Percentiles rank a stretch among this genome's conserved stretches.
Evolutionary conservation across 2,329 filamentous ascomycete species (phyloP).

Genomic region (Coniochaeta prunicola): DNA sequence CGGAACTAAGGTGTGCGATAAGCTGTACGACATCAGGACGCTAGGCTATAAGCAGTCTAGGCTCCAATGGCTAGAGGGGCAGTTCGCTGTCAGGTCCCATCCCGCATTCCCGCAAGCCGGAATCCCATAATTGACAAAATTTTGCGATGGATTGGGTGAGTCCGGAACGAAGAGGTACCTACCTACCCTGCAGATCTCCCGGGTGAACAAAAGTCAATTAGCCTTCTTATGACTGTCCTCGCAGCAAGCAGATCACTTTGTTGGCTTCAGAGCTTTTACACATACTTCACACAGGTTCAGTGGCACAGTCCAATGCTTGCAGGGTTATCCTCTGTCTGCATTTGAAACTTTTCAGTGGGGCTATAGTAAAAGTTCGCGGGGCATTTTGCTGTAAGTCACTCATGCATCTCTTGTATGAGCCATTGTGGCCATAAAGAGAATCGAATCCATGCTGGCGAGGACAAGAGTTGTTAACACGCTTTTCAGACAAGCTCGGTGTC

Average conservation of each 20-base stretch:
- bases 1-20: background rate
- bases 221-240: background rate
- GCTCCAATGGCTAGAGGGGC: slow-evolving; percentile 29
- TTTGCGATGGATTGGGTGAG: background rate
- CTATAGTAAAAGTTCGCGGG: background rate
- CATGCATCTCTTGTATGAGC: background rate
- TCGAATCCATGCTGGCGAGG: background rate
- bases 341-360: background rate
- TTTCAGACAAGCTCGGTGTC: background rate
- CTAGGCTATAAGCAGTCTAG: slow-evolving; percentile 15
- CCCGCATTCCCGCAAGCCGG: too few species aligned
- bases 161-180: background rate
- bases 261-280: background rate
- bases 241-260: background rate
- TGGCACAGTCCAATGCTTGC: background rate
- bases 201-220: background rate
- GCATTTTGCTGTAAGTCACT: background rate
- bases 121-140: background rate
- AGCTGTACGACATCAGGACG: background rate
- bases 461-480: background rate
- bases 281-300: background rate
- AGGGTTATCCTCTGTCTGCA: too few species aligned
- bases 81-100: slow-evolving; percentile 3
- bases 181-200: background rate
- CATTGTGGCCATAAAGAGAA: background rate